phyloP scores from a whole-genome alignment of 2,329 filamentous ascomycete genomes.

The Aspergillus quadrilineatus region DNA sequence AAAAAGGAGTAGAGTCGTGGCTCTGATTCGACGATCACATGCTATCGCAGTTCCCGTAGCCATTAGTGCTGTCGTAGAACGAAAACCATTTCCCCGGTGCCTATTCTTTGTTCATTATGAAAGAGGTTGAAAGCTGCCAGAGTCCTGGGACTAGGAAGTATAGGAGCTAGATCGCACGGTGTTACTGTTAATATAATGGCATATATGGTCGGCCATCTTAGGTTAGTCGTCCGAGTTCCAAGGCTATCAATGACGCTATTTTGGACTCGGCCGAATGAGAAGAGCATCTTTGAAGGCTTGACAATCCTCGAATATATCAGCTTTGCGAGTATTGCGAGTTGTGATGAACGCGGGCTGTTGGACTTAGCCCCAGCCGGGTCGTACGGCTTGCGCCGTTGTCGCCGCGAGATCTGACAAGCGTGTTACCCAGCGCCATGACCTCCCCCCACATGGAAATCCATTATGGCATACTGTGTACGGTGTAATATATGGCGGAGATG shows the following conservation, averaged over 20 bases:
- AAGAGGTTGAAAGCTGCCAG: not conserved
- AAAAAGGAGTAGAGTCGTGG: not conserved
- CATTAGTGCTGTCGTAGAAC: not conserved
- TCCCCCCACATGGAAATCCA: conserved; percentile 5
- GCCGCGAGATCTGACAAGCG: conserved; percentile 5
- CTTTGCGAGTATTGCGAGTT: not conserved
- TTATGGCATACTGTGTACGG: not conserved
- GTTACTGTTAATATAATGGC: not conserved
- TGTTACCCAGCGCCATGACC: conserved; percentile 4
- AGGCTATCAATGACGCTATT: not conserved
- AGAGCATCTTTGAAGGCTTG: not conserved
- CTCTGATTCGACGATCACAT: conserved; percentile 4
- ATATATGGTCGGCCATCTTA: not conserved
- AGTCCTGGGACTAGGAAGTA: not conserved
- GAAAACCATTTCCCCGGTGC: not conserved
- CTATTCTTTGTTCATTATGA: not conserved
- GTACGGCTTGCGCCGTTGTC: conserved; percentile 3
- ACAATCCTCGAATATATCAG: not conserved
- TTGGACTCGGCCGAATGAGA: conserved; percentile 4
- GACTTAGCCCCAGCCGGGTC: conserved; percentile 1
- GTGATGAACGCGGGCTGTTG: conserved; percentile 1
- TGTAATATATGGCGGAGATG: not conserved
- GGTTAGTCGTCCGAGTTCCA: not conserved
- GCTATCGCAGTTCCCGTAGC: not conserved
- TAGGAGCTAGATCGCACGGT: not conserved